phyloP scores from a whole-genome alignment of 208 protist genomes.

The Wallacemonas sp. region DNA sequence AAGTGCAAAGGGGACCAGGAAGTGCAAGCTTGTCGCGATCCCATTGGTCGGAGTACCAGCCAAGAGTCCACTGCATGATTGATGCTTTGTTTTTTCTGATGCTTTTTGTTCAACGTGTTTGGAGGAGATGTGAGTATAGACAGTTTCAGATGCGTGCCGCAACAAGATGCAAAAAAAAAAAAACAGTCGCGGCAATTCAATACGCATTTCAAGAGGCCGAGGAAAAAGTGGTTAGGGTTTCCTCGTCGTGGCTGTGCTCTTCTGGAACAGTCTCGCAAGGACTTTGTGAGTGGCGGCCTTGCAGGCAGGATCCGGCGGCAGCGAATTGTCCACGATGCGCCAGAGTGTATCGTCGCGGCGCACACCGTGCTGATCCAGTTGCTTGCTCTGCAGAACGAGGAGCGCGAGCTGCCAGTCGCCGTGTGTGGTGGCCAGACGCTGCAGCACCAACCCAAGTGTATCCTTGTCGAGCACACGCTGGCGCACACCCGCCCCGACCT shows the following conservation, averaged over 20 bases:
- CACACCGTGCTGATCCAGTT: conserved; percentile 52
- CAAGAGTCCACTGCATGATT: too few relatives aligned
- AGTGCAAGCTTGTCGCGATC: too few relatives aligned
- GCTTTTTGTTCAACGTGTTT: too few relatives aligned
- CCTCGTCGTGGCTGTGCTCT: conserved; percentile 8
- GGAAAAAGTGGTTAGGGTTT: conserved; percentile 3
- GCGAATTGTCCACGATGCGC: conserved; percentile 54
- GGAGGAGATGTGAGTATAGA: too few relatives aligned
- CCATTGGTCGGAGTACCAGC: too few relatives aligned
- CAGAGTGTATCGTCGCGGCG: conserved; percentile 61
- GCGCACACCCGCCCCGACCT: conserved; percentile 51
- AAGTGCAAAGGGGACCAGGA: too few relatives aligned
- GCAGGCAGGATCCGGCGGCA: conserved; percentile 42
- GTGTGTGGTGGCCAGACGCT: conserved; percentile 42
- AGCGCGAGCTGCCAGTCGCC: conserved; percentile 68
- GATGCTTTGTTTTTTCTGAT: too few relatives aligned
- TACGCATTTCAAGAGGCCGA: not conserved
- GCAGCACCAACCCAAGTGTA: conserved; percentile 70
- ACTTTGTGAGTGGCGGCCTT: conserved; percentile 33
- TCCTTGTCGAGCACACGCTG: conserved; percentile 65
- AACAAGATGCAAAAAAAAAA: too few relatives aligned
- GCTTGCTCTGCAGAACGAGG: conserved; percentile 45
- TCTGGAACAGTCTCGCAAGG: conserved; percentile 29
- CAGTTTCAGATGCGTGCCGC: too few relatives aligned
- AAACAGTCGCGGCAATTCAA: too few relatives aligned